A percentile compares a stretch with the other conserved stretches of the same genome.
phyloP scores from a whole-genome alignment of 208 protist species.

The Crithidia bombi region DNA sequence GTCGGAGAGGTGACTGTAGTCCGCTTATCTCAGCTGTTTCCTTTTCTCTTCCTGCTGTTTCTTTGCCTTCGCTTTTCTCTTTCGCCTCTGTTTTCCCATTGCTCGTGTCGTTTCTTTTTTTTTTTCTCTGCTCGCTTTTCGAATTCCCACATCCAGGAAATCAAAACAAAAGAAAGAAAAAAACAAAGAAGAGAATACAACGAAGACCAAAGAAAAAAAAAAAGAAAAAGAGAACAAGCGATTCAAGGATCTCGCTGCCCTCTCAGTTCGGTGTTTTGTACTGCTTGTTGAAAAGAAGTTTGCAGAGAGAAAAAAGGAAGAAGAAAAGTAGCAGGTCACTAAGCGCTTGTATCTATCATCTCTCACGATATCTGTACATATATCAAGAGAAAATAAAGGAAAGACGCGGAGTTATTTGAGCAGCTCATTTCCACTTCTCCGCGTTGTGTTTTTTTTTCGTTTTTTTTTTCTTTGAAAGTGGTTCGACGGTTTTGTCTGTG shows the following conservation, averaged over 20 bases:
- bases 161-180: neutral
- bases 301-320: neutral
- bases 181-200: neutral
- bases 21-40: neutral
- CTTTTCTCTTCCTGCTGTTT: slow-evolving; percentile 2
- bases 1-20: neutral
- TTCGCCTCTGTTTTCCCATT: neutral
- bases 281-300: too few species aligned
- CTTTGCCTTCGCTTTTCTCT: neutral
- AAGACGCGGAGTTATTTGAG: neutral
- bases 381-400: neutral
- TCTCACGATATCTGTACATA: too few species aligned
- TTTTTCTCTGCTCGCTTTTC: too few species aligned
- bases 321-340: too few species aligned
- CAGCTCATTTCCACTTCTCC: neutral
- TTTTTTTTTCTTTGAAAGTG: slow-evolving; percentile 23
- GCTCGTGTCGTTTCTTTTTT: neutral
- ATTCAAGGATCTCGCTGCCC: too few species aligned
- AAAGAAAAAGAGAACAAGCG: neutral
- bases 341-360: too few species aligned
- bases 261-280: too few species aligned
- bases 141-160: too few species aligned
- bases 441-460: slow-evolving; percentile 5
- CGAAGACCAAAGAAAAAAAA: neutral
- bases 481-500: slow-evolving; percentile 24